Conservation (phyloP, 2,329 filamentous ascomycete species). For the Nigrospora oryzae region DNA sequence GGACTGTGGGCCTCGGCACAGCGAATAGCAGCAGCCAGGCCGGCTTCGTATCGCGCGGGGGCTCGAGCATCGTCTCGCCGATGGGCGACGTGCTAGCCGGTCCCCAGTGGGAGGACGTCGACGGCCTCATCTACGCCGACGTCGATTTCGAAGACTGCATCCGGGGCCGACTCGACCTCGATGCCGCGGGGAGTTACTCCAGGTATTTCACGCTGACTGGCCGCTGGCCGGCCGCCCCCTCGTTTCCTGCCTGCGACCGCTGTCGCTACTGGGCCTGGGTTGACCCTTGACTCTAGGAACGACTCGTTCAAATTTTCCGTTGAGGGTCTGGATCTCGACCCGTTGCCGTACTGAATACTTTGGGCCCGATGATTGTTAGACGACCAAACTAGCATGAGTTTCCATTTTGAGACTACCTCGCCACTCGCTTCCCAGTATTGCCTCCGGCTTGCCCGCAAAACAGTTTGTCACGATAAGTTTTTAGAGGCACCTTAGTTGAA, state of each 20-base stretch:
- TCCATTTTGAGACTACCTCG: too few species aligned
- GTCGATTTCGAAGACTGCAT: constrained; percentile 86
- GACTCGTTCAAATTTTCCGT: constrained; percentile 56
- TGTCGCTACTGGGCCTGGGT: neutral
- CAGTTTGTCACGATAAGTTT: too few species aligned
- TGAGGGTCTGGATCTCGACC: constrained; percentile 47
- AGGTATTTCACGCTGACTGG: constrained; percentile 34
- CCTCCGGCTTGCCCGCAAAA: too few species aligned
- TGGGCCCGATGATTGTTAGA: too few species aligned
- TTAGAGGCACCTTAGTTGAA: too few species aligned
- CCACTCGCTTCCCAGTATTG: too few species aligned
- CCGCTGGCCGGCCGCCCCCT: neutral
- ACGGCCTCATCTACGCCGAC: constrained; percentile 59
- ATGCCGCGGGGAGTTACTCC: constrained; percentile 80
- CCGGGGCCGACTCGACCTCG: constrained; percentile 71
- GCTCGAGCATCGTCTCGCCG: constrained; percentile 74
- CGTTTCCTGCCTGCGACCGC: neutral
- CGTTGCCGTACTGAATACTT: constrained; percentile 37
- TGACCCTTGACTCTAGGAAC: constrained; percentile 28
- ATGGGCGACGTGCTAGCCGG: constrained; percentile 72
- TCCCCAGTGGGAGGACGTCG: constrained; percentile 74
- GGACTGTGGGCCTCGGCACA: neutral
- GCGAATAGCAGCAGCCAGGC: constrained; percentile 5
- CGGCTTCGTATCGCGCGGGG: constrained; percentile 60
- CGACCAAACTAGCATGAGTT: too few species aligned